Evolutionary conservation across 2,329 filamentous ascomycete genomes (phyloP).

Genomic region (Xylariaceae sp.): DNA sequence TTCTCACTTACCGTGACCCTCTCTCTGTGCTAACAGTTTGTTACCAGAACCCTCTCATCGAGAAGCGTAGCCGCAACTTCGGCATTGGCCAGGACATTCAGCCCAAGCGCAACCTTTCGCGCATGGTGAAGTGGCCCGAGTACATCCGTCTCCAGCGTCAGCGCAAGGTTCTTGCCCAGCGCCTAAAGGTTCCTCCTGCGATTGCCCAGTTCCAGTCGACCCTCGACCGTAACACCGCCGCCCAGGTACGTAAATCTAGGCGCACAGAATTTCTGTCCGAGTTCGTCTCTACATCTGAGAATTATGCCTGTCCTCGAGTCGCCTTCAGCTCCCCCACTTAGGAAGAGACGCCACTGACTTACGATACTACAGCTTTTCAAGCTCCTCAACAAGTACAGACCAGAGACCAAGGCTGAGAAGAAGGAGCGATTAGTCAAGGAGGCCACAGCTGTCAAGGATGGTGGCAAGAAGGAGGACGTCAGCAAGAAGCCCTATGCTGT

Average conservation of each 20-base stretch:
- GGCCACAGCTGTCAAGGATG: slow-evolving; percentile 95
- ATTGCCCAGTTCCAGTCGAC: slow-evolving; percentile 47
- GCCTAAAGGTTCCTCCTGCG: slow-evolving; percentile 96
- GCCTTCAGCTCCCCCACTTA: too few species aligned
- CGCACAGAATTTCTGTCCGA: neutral
- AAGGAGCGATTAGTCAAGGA: slow-evolving; percentile 99
- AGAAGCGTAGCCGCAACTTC: slow-evolving; percentile 97
- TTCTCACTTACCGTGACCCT: neutral
- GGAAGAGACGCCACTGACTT: neutral
- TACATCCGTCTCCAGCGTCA: slow-evolving; percentile 97
- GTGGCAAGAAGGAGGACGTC: slow-evolving; percentile 99
- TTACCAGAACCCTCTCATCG: slow-evolving; percentile 93
- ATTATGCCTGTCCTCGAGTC: neutral
- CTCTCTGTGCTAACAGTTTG: slow-evolving; percentile 31
- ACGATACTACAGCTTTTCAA: slow-evolving; percentile 67
- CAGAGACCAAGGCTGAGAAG: slow-evolving; percentile 98
- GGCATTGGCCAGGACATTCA: slow-evolving; percentile 99
- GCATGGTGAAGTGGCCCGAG: slow-evolving; percentile 99
- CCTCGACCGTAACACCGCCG: slow-evolving; percentile 94
- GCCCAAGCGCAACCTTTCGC: slow-evolving; percentile 91
- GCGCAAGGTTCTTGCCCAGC: slow-evolving; percentile 95
- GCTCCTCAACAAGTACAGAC: slow-evolving; percentile 99
- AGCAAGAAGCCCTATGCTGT: slow-evolving; percentile 99
- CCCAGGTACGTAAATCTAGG: slow-evolving; percentile 65
- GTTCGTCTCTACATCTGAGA: too few species aligned